phyloP scores from a whole-genome alignment of 306 rosid genomes.

The Cucurbita pepo region DNA sequence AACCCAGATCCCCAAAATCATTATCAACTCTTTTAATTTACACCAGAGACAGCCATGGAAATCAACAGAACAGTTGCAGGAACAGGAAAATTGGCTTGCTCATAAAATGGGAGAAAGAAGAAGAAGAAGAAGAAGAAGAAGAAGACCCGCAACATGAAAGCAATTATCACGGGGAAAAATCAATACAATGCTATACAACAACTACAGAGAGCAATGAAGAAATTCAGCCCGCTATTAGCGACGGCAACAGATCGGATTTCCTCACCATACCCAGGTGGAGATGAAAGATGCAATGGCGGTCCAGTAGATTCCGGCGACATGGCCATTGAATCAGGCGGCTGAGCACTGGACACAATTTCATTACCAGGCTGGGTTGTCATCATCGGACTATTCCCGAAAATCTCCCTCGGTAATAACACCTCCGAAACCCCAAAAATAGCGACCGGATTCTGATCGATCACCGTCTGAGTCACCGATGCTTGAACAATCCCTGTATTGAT shows the following conservation, averaged over 20 bases:
- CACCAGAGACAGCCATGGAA: not conserved
- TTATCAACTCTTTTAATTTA: not conserved
- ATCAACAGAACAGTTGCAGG: not conserved
- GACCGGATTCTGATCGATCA: slow-evolving; percentile 81
- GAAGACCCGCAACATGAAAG: slow-evolving; percentile 24
- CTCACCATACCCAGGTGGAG: slow-evolving; percentile 53
- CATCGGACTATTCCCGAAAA: slow-evolving; percentile 45
- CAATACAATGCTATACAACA: slow-evolving; percentile 63
- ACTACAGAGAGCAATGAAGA: slow-evolving; percentile 39
- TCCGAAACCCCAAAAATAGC: slow-evolving; percentile 80
- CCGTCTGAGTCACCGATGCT: slow-evolving; percentile 73
- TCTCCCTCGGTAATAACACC: slow-evolving; percentile 74
- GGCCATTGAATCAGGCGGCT: slow-evolving; percentile 32
- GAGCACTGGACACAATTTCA: slow-evolving; percentile 14
- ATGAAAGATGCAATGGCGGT: slow-evolving; percentile 43
- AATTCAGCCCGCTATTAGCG: slow-evolving; percentile 14
- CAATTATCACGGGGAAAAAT: slow-evolving; percentile 18
- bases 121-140: slow-evolving; percentile 16
- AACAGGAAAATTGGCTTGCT: slow-evolving; percentile 12
- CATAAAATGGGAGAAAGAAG: slow-evolving; percentile 12
- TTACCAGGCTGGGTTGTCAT: slow-evolving; percentile 22
- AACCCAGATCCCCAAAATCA: not conserved
- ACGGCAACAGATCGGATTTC: slow-evolving; percentile 32
- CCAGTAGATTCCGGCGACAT: slow-evolving; percentile 45
- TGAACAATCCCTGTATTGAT: slow-evolving; percentile 72